Evolutionary conservation across 306 rosid species (phyloP).

Genomic region (Dicorynia guianensis): DNA sequence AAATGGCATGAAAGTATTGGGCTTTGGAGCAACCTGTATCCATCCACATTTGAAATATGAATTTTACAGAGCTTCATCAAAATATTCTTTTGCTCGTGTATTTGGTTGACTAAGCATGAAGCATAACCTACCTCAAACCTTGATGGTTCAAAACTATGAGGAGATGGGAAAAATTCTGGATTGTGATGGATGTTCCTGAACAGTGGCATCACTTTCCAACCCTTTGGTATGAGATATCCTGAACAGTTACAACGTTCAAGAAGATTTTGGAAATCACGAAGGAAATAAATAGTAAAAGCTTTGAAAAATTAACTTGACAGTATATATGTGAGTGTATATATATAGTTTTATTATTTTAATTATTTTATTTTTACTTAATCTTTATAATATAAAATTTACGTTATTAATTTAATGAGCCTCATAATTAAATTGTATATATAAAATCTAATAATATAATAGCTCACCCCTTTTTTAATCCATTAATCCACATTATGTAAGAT

Average conservation of each 20-base stretch:
- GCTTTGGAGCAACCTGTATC: slow-evolving; percentile 67
- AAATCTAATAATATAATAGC: too few species aligned
- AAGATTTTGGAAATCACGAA: slow-evolving; percentile 32
- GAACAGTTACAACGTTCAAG: slow-evolving; percentile 15
- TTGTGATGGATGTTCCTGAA: slow-evolving; percentile 92
- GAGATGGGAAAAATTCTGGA: slow-evolving; percentile 73
- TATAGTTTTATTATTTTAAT: too few species aligned
- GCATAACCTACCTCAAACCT: slow-evolving; percentile 76
- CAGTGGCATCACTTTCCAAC: slow-evolving; percentile 99
- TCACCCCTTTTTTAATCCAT: too few species aligned
- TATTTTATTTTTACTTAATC: too few species aligned
- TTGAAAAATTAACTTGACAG: not conserved
- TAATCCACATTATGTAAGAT: too few species aligned
- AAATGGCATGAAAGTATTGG: slow-evolving; percentile 90
- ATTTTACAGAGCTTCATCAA: not conserved
- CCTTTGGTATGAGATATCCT: slow-evolving; percentile 95
- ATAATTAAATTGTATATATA: too few species aligned
- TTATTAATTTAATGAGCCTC: too few species aligned
- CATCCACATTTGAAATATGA: slow-evolving; percentile 24
- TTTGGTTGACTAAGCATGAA: slow-evolving; percentile 25
- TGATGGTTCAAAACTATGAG: slow-evolving; percentile 85
- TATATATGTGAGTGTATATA: too few species aligned
- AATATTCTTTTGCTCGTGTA: not conserved
- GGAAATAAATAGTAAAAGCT: slow-evolving; percentile 10
- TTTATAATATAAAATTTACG: too few species aligned